Evolutionary conservation across 1,284 basidiomycete species (phyloP).

Genomic region (Stereum hirsutum): DNA sequence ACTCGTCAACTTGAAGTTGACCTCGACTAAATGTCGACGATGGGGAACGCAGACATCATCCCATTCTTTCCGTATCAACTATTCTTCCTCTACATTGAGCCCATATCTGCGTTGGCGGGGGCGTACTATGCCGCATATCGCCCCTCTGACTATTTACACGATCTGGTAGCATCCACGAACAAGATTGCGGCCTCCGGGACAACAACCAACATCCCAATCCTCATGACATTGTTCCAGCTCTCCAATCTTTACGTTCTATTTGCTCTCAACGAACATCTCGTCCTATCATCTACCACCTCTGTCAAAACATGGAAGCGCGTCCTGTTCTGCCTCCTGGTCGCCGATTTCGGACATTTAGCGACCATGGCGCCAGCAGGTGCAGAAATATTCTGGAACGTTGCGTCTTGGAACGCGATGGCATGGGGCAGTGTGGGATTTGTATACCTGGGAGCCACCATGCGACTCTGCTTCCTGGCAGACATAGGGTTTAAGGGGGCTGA

Average conservation of each 20-base stretch:
- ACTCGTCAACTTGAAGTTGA: too few relatives aligned
- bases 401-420: constrained; percentile 39
- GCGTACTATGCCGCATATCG: constrained; percentile 35
- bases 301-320: constrained; percentile 33
- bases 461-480: constrained; percentile 3
- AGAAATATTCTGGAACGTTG: constrained; percentile 31
- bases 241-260: constrained; percentile 44
- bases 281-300: constrained; percentile 33
- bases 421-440: constrained; percentile 49
- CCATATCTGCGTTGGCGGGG: constrained; percentile 38
- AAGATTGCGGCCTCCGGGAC: constrained; percentile 6
- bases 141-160: constrained; percentile 29
- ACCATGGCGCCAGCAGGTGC: constrained; percentile 35
- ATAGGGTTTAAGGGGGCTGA: not conserved
- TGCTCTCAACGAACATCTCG: constrained; percentile 42
- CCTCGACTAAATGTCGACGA: constrained; percentile 1
- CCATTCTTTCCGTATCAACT: constrained; percentile 22
- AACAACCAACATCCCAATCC: constrained; percentile 23
- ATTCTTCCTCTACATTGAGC: constrained; percentile 45
- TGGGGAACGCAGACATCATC: too few relatives aligned
- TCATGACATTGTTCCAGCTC: constrained; percentile 35
- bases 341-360: constrained; percentile 40
- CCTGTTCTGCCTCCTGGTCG: constrained; percentile 34
- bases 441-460: constrained; percentile 21
- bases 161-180: constrained; percentile 23